Base-by-base conservation (phyloP, 2,329 filamentous ascomycete species). In the Clonostachys byssicola region DNA sequence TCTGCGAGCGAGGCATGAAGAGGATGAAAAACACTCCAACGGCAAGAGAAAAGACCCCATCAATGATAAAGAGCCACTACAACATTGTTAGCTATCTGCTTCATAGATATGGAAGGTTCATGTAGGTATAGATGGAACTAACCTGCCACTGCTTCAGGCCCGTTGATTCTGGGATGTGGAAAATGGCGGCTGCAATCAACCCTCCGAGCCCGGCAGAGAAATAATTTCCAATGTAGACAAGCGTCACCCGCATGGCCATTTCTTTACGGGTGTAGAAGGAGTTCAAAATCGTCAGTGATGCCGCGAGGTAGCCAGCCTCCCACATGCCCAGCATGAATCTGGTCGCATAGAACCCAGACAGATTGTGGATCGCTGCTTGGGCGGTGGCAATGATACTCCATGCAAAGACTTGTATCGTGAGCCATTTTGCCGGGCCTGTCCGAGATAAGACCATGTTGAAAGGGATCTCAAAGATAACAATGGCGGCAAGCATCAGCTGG, bases 381-480 rank as follows among this genome's bases (percentile, higher is more conserved):
- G 80, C 78, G 1, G 74, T 77, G 20, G 69, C 73, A 44, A 81
- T 74, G n/a, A 71, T 63, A 5, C 77, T 76, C 47, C 72, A 80
- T 40, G 75, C 64, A 51, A 80, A 75, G 16, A 80, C 59, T 53
- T 81, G 75, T 0, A 70, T 62, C 0, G 75, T 73, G 1, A 81
- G 62, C 77, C 77, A 81, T 42, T 70, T 69, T 12, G 70, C 70
- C 2, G 77, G 47, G 3, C 62, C 61, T 23, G 65, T 55, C 2
- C 60, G 52, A 47, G 64, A 63, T 3, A 66, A 51, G 10, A 65
- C 56, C 59, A 66, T 64, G 51, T 66, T 66, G 53, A 59, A 63
- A 7, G 64, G 64, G 18, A 66, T 66, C 49, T 75, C 67, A 45
- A 63, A 62, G 7, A 77, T 60, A 4, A 77, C 72, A 39, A 78